Evolutionary conservation across 2,329 filamentous ascomycete species (phyloP), one percentile per base, ranked within the genome.

Genomic region (Pseudogymnoascus sp.): DNA sequence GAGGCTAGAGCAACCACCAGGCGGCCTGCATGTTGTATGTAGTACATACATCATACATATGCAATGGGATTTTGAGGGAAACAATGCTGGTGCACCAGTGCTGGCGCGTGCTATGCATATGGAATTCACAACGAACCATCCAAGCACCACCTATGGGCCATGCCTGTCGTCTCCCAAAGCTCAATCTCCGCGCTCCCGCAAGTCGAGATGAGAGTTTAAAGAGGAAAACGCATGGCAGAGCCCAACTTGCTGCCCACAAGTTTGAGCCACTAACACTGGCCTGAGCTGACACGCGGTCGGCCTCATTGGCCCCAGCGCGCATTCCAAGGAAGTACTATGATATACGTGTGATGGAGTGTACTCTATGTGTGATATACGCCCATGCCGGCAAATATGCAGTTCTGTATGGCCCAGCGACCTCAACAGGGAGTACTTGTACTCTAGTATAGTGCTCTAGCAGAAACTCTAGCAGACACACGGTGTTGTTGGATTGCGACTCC

Each of bases 11-110:
- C 47, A 37, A 54, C n/a, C 25, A 30, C 22, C 41, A 47, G 18
- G 22, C 9, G 20, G 43, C 25, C 43, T 54, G 47, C 47, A 54
- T 54, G 47, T n/a, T 30, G 28, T 54, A 32, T 54, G 47, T 18
- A 9, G 47, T 30, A 54, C 47, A 54, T 54, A 54, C 43, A 50
- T 50, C 43, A 50, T 50, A 50, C 47, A 32, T 54, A 54, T 54
- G 47, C 47, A 54, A 54, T 54, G 3, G 9, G 14, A 2, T 54
- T 54, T 54, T 20, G 47, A 54, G 47, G 47, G 30, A 32, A 54
- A 54, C 16, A 32, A 54, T 32, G 20, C n/a, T 32, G 43, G 12
- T 50, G 28, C 28, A 32, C n/a, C n/a, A 32, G 9, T 28, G n/a
- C n/a, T n/a, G n/a, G n/a, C n/a, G n/a, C n/a, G 25, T 32, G 25